These are phyloP conservation scores for Cyclocybe aegerita DNA, from an alignment of 768 basidiomycete species.

Conservation along the genomic window DNA sequence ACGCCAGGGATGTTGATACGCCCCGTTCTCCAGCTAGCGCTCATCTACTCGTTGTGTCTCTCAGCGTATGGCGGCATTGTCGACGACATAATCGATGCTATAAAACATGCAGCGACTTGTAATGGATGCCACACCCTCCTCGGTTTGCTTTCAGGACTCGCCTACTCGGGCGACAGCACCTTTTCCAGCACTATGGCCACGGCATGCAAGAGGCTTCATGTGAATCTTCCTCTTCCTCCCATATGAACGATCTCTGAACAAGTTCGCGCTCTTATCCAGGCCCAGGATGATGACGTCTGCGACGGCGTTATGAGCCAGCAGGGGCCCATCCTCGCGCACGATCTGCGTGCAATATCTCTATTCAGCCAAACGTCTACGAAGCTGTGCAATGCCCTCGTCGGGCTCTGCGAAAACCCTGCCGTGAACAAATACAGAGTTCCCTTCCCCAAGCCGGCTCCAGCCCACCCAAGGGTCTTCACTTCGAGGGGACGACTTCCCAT, in stretches of 20 bases:
- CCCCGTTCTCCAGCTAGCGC: background rate
- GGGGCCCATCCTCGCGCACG: conserved; percentile 59
- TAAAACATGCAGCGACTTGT: conserved; percentile 48
- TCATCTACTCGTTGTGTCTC: conserved; percentile 16
- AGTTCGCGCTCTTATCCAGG: conserved; percentile 23
- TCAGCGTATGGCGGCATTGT: conserved; percentile 28
- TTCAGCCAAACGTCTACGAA: conserved; percentile 48
- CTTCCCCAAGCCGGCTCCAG: conserved; percentile 42
- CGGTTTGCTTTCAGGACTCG: conserved; percentile 43
- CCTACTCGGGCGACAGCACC: conserved; percentile 44
- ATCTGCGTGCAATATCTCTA: conserved; percentile 47
- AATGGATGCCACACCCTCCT: conserved; percentile 51
- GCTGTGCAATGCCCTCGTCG: conserved; percentile 54
- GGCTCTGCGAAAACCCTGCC: conserved; percentile 49
- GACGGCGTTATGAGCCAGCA: conserved; percentile 47
- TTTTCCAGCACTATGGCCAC: conserved; percentile 42
- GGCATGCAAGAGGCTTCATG: conserved; percentile 44
- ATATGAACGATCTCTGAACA: background rate
- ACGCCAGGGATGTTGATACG: background rate
- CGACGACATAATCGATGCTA: conserved; percentile 40
- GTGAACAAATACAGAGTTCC: conserved; percentile 44
- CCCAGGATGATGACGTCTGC: conserved; percentile 60
- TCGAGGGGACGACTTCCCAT: conserved; percentile 44
- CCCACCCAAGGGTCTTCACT: conserved; percentile 28
- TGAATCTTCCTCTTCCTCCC: conserved; percentile 13